A percentile compares a stretch with the other conserved stretches of the same genome.
phyloP scores from a whole-genome alignment of 352 stramenopile species.

The Globisporangium uncinulatum region DNA sequence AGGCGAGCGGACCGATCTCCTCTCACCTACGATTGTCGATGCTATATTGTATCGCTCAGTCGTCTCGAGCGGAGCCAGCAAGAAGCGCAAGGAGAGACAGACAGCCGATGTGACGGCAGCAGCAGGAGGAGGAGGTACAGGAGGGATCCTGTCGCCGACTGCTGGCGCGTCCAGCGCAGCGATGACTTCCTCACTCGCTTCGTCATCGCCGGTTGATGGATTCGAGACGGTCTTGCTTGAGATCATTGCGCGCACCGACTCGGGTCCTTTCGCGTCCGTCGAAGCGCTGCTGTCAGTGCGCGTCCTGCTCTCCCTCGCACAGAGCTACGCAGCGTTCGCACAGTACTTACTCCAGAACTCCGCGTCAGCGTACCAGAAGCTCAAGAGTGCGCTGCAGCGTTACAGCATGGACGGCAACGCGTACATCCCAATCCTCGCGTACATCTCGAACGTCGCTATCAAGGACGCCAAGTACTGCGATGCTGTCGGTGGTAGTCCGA shows the following conservation, averaged over 20 bases:
- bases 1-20: not conserved
- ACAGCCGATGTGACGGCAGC: constrained; percentile 9
- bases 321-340: constrained; percentile 39
- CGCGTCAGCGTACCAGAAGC: constrained; percentile 17
- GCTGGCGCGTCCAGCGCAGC: not conserved
- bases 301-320: constrained; percentile 54
- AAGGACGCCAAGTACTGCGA: constrained; percentile 54
- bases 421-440: constrained; percentile 60
- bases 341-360: constrained; percentile 38
- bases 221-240: constrained; percentile 49
- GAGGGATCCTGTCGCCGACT: not conserved
- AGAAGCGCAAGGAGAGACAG: constrained; percentile 36
- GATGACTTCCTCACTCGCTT: not conserved
- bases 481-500: constrained; percentile 8
- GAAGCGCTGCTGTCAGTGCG: constrained; percentile 45
- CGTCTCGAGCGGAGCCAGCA: not conserved
- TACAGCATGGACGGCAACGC: constrained; percentile 45
- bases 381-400: constrained; percentile 37
- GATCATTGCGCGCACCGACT: constrained; percentile 35
- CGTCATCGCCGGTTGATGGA: constrained; percentile 17
- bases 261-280: constrained; percentile 17
- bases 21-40: constrained; percentile 37
- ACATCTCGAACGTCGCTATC: constrained; percentile 52
- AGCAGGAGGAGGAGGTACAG: not conserved
- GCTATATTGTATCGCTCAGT: constrained; percentile 26